A percentile compares a stretch with the other conserved stretches of the same genome.
phyloP scores from a whole-genome alignment of 2,329 filamentous ascomycete genomes.

The Dothideomycetes sp. region DNA sequence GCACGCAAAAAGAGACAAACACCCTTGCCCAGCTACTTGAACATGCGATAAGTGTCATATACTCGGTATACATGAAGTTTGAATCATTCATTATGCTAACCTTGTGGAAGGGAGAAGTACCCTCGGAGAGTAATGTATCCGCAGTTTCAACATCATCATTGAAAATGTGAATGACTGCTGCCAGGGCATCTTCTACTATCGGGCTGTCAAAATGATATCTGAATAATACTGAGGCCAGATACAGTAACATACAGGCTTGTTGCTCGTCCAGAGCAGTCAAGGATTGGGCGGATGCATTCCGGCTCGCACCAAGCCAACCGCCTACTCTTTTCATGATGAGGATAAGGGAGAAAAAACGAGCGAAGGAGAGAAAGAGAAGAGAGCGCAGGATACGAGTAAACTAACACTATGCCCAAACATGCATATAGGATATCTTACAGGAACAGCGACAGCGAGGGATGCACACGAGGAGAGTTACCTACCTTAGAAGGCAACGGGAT shows the following conservation, averaged over 20 bases:
- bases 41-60: neutral
- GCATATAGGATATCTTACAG: too few species aligned
- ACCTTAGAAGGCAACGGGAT: neutral
- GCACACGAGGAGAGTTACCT: too few species aligned
- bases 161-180: constrained; percentile 20
- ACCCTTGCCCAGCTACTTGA: constrained; percentile 57
- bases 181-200: constrained; percentile 34
- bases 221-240: neutral
- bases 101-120: constrained; percentile 77
- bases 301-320: constrained; percentile 28
- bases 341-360: neutral
- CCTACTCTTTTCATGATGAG: constrained; percentile 15
- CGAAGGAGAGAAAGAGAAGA: neutral
- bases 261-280: constrained; percentile 48
- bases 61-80: constrained; percentile 1
- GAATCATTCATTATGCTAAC: constrained; percentile 24
- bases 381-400: too few species aligned
- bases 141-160: constrained; percentile 64
- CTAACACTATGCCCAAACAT: too few species aligned
- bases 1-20: constrained; percentile 78
- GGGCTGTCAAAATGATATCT: constrained; percentile 6
- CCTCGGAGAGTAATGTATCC: constrained; percentile 58
- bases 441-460: too few species aligned
- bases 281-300: constrained; percentile 38
- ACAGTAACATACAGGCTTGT: constrained; percentile 40